A percentile compares a stretch with the other conserved stretches of the same genome.
Conservation (phyloP, 2,329 filamentous ascomycete genomes). For the Ophiostoma tasmaniense region DNA sequence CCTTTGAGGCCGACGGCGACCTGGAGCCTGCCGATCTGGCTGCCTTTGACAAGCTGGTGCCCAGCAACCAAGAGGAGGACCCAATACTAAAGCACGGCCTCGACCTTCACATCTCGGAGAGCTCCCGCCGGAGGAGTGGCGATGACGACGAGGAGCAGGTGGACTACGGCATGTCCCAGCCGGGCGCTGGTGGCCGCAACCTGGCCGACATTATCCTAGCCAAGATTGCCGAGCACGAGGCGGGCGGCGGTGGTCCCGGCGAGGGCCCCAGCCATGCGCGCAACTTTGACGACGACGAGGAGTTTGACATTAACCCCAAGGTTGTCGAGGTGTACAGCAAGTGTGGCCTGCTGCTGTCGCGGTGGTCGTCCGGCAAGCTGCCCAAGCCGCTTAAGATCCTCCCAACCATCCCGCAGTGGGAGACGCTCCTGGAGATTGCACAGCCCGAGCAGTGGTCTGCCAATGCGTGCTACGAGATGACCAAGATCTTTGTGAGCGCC, state of each 20-base stretch:
- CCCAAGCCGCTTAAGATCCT: slow-evolving; percentile 98
- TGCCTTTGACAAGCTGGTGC: slow-evolving; percentile 85
- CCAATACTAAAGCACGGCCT: slow-evolving; percentile 57
- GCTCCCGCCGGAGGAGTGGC: slow-evolving; percentile 21
- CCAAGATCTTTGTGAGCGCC: slow-evolving; percentile 81
- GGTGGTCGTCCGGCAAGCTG: slow-evolving; percentile 87
- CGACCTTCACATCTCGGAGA: slow-evolving; percentile 17
- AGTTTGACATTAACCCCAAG: slow-evolving; percentile 72
- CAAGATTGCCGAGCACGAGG: slow-evolving; percentile 89
- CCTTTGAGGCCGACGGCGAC: slow-evolving; percentile 64
- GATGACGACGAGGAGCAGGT: slow-evolving; percentile 35
- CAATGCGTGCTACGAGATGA: slow-evolving; percentile 78
- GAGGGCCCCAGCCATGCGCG: slow-evolving; percentile 8
- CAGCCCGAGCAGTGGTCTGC: slow-evolving; percentile 62
- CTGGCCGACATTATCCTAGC: slow-evolving; percentile 87
- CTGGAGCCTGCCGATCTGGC: slow-evolving; percentile 83
- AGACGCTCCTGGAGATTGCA: slow-evolving; percentile 28
- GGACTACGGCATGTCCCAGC: background rate
- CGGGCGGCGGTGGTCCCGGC: slow-evolving; percentile 26
- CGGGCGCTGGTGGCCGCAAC: slow-evolving; percentile 48
- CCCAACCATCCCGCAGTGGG: slow-evolving; percentile 81
- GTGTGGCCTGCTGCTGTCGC: slow-evolving; percentile 74
- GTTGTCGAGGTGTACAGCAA: slow-evolving; percentile 92
- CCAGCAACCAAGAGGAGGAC: slow-evolving; percentile 59
- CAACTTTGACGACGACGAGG: slow-evolving; percentile 36